Conservation (phyloP, 192 early-diverging fungal genomes). For the Backusella tarrabulga region DNA sequence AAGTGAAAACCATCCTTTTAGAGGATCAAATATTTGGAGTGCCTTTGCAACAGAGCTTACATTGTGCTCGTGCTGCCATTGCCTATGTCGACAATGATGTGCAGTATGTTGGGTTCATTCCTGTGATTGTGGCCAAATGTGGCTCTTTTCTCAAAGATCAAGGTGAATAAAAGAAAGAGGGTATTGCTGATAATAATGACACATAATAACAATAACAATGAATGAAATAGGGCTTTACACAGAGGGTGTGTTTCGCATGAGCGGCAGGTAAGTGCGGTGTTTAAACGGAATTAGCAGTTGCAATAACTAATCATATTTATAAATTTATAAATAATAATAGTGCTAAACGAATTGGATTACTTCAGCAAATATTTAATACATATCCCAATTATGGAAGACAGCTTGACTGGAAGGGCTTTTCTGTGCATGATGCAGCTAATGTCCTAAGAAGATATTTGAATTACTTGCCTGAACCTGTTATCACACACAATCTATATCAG, state of each 20-base stretch:
- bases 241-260: constrained; percentile 72
- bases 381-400: constrained; percentile 60
- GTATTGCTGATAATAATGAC: neutral
- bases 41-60: constrained; percentile 23
- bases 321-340: constrained; percentile 19
- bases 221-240: constrained; percentile 47
- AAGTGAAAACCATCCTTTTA: neutral
- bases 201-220: neutral
- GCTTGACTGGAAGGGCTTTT: constrained; percentile 64
- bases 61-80: constrained; percentile 26
- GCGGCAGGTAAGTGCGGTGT: constrained; percentile 39
- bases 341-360: constrained; percentile 64
- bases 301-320: neutral
- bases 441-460: constrained; percentile 69
- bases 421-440: constrained; percentile 77
- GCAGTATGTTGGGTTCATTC: constrained; percentile 36
- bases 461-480: constrained; percentile 69
- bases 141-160: constrained; percentile 38
- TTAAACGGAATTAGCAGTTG: neutral
- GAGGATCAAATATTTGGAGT: constrained; percentile 31
- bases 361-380: constrained; percentile 70
- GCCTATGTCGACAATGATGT: constrained; percentile 34
- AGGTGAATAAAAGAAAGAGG: constrained; percentile 16
- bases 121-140: constrained; percentile 41
- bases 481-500: constrained; percentile 60